These are phyloP conservation scores for Cyclostephanos tholiformis DNA, from an alignment of 108 stramenopile genomes.

Conservation along the genomic window DNA sequence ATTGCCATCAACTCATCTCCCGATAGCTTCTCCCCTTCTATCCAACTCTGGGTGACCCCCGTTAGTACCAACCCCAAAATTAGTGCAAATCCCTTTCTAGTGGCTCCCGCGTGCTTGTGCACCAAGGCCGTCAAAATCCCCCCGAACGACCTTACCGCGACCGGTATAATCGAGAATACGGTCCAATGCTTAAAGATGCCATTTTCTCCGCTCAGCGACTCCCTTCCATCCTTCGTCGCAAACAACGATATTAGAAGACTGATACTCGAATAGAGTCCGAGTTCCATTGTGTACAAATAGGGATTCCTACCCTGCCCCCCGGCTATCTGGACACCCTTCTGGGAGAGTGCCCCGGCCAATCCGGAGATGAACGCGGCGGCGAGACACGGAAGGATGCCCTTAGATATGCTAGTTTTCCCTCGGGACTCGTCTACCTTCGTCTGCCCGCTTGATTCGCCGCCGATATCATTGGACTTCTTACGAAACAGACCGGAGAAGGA, in stretches of 20 bases:
- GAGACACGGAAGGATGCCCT: constrained; percentile 73
- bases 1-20: constrained; percentile 57
- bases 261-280: constrained; percentile 59
- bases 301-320: constrained; percentile 69
- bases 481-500: constrained; percentile 35
- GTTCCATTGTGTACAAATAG: constrained; percentile 79
- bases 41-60: constrained; percentile 54
- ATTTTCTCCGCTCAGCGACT: constrained; percentile 45
- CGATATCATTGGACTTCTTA: constrained; percentile 16
- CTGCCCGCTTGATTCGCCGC: not conserved
- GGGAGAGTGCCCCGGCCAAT: constrained; percentile 83
- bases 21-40: constrained; percentile 55
- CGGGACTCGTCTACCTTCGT: constrained; percentile 15
- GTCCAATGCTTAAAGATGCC: constrained; percentile 51
- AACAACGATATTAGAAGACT: constrained; percentile 55
- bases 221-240: constrained; percentile 43
- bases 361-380: constrained; percentile 81
- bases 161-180: constrained; percentile 52
- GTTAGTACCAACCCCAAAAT: constrained; percentile 64
- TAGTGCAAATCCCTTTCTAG: constrained; percentile 74
- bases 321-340: constrained; percentile 76
- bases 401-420: constrained; percentile 41
- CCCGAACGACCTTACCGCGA: constrained; percentile 66
- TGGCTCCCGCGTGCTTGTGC: constrained; percentile 75
- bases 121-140: constrained; percentile 84